Evolutionary conservation across 345 rosid genomes (phyloP), one percentile per base, ranked within the genome.

Genomic region (Trapa bicornis): DNA sequence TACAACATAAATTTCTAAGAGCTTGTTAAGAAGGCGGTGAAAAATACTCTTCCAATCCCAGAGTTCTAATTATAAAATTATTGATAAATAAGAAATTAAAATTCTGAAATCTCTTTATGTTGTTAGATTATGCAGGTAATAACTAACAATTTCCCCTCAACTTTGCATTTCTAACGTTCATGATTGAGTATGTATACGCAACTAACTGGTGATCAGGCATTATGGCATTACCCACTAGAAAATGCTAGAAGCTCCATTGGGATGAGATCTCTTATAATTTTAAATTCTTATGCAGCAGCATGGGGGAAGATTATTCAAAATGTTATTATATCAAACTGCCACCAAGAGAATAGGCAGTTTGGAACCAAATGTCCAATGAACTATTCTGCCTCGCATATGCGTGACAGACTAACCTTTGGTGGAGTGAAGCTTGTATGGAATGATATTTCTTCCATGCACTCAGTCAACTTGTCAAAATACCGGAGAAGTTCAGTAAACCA

Each of bases 351-450:
- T 91, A 87, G 88, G 84, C 84, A 78, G 84, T 81, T 74, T 67
- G 81, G 78, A 79, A 81, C 82, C 81, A 85, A 62, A 76, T 75
- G 73, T 83, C 83, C 64, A 83, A 80, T 84, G 80, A 87, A 77
- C 78, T 69, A 16, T 80, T 77, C 68, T 74, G 75, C 80, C 77
- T 86, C 81, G 75, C 79, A 37, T 83, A 78, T 69, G 80, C 68
- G 81, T 82, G 68, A 76, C 67, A 78, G 75, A 70, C 84, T 88
- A 79, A 91, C 93, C 79, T 79, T 81, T 76, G 77, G 70, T 70
- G 85, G 87, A 79, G 89, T 91, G 89, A 88, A 88, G 82, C 77
- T 85, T 70, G 80, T 92, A 84, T 86, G 86, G 86, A 82, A 79
- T 79, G 74, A 82, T 85, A 66, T 74, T 52, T 80, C 89, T 78